Base-by-base conservation (phyloP, 2,329 filamentous ascomycete species). In the Claviceps pusilla region DNA sequence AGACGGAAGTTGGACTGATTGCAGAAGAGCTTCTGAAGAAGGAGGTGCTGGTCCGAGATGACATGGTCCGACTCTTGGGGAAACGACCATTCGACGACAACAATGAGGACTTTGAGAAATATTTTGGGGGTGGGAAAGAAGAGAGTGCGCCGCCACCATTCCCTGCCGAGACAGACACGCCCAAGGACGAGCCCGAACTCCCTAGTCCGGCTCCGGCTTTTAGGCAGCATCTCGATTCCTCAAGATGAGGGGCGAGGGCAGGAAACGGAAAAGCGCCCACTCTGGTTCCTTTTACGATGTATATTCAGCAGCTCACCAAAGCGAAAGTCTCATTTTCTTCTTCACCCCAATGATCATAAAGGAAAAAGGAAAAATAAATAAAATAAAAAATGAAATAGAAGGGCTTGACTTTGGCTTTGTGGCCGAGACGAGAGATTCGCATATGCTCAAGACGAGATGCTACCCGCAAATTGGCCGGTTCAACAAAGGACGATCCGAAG, bases 41-140 rank as follows among this genome's bases (percentile, higher is more conserved):
- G 78, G 93, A 98, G 73, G 84, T 96, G 63, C 78, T 98, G 28
- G 83, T 84, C 39, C 79, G 93, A 55, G 93, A 98, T 63, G 93
- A 98, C 69, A 85, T 97, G 79, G 82, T 97, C 51, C 78, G 93
- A 33, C 74, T 98, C 54, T 76, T 98, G 31, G 93, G 93, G 28
- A 84, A 84, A 49, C 75, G 93, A 59, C 88, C 89, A 14, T 97
- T 87, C 63, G 84, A 86, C 45, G 91, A 97, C 63, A 70, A 71
- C 53, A 84, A 87, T 63, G 90, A 97, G 64, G 90, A 97, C 64
- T 97, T 98, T 70, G 76, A 84, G 64, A 96, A 96, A 76, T 98
- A 95, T 75, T 98, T 98, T 69, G 79, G 83, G 61, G 79, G 78
- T 56, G 74, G 71, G 50, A 76, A 78, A 62, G 63, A 79, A 57